Evolutionary conservation across 176 grass and related monocot species (phyloP).

Genomic region (Puya raimondii): DNA sequence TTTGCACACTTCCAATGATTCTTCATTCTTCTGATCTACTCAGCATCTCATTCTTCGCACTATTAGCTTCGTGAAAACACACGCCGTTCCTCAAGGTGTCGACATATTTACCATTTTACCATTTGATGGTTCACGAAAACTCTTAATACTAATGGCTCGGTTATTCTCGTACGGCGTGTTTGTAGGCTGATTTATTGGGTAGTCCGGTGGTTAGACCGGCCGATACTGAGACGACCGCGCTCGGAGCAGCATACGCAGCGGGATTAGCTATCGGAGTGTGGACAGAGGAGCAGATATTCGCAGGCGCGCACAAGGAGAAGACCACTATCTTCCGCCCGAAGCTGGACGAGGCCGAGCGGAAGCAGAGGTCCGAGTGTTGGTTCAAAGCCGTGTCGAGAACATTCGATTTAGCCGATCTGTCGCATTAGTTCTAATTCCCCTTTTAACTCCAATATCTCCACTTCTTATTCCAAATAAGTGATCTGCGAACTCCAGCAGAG

Average conservation of each 20-base stretch:
- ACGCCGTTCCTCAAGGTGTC: too few species aligned
- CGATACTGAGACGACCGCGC: constrained; percentile 75
- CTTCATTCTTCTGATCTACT: too few species aligned
- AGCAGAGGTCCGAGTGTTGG: constrained; percentile 59
- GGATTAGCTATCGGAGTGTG: constrained; percentile 58
- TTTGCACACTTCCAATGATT: too few species aligned
- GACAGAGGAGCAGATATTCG: constrained; percentile 43
- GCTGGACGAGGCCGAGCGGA: constrained; percentile 28
- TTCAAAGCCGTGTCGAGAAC: constrained; percentile 55
- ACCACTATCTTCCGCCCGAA: constrained; percentile 38
- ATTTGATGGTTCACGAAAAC: not conserved
- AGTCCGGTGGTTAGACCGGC: constrained; percentile 65
- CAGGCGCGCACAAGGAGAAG: constrained; percentile 45
- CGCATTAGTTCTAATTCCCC: constrained; percentile 5
- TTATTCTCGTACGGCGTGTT: not conserved
- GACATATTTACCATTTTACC: too few species aligned
- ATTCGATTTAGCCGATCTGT: constrained; percentile 71
- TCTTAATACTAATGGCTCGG: not conserved
- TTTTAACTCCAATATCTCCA: constrained; percentile 1
- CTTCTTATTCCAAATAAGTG: too few species aligned
- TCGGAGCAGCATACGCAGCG: constrained; percentile 82
- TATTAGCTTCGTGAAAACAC: too few species aligned
- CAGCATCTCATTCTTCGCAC: too few species aligned
- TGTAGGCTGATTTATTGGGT: constrained; percentile 70
- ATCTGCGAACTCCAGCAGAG: too few species aligned